These are phyloP conservation scores for Calophaca sinica DNA, from an alignment of 306 rosid genomes.

Conservation along the genomic window DNA sequence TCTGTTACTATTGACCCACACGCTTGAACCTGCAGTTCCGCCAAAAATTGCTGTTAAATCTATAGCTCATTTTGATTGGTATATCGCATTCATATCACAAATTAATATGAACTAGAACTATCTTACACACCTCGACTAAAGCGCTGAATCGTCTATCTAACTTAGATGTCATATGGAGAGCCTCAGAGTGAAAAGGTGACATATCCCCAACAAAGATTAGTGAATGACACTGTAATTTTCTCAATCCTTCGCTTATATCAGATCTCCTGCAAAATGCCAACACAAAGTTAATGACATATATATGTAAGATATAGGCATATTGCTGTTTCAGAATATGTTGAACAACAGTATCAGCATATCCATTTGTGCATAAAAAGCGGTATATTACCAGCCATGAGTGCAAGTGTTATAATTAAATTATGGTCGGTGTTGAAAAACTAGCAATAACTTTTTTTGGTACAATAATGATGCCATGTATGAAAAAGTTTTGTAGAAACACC, in stretches of 20 bases:
- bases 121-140: slow-evolving; percentile 74
- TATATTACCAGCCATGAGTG: not conserved
- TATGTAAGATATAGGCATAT: slow-evolving; percentile 24
- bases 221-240: slow-evolving; percentile 81
- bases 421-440: not conserved
- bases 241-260: slow-evolving; percentile 72
- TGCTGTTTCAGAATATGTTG: slow-evolving; percentile 10
- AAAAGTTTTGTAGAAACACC: not conserved
- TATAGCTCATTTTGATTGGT: slow-evolving; percentile 9
- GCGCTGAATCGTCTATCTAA: slow-evolving; percentile 86
- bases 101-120: not conserved
- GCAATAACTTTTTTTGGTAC: slow-evolving; percentile 6
- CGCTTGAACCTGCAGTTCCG: slow-evolving; percentile 74
- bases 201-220: slow-evolving; percentile 85
- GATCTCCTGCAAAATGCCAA: slow-evolving; percentile 65
- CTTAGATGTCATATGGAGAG: slow-evolving; percentile 78
- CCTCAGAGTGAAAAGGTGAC: slow-evolving; percentile 81
- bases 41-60: slow-evolving; percentile 24
- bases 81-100: slow-evolving; percentile 18
- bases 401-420: not conserved
- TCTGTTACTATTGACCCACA: slow-evolving; percentile 97
- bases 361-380: slow-evolving; percentile 14
- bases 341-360: slow-evolving; percentile 24
- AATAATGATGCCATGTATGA: not conserved
- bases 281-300: not conserved